Evolutionary conservation across 2,329 filamentous ascomycete species (phyloP).

Genomic region (Chaetoscypha palmicola): DNA sequence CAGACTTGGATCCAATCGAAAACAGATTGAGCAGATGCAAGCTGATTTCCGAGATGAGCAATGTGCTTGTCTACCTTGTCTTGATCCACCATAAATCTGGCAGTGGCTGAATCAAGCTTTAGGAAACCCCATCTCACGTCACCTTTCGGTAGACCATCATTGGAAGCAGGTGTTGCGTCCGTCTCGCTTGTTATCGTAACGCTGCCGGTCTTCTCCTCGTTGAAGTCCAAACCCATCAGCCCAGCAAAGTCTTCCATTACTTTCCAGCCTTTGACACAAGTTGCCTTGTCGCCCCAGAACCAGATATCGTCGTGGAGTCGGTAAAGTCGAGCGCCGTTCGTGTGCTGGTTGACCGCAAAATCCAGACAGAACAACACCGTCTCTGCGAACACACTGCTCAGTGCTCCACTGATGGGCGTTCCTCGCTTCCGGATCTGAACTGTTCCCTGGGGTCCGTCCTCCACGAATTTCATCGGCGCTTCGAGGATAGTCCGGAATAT

Average conservation of each 20-base stretch:
- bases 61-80: slow-evolving; percentile 46
- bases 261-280: slow-evolving; percentile 50
- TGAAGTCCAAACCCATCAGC: slow-evolving; percentile 50
- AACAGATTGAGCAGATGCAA: slow-evolving; percentile 43
- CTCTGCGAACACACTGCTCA: slow-evolving; percentile 55
- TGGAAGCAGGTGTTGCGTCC: slow-evolving; percentile 6
- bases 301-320: slow-evolving; percentile 59
- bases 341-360: slow-evolving; percentile 53
- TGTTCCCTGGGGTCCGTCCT: slow-evolving; percentile 21
- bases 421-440: slow-evolving; percentile 42
- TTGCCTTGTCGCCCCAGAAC: slow-evolving; percentile 52
- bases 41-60: slow-evolving; percentile 45
- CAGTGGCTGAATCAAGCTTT: slow-evolving; percentile 38
- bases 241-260: slow-evolving; percentile 46
- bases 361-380: slow-evolving; percentile 56
- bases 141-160: slow-evolving; percentile 38
- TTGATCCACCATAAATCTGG: slow-evolving; percentile 47
- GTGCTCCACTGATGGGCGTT: slow-evolving; percentile 49
- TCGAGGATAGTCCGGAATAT: slow-evolving; percentile 55
- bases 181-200: slow-evolving; percentile 32
- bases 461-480: slow-evolving; percentile 48
- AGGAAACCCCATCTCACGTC: slow-evolving; percentile 51
- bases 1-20: slow-evolving; percentile 52
- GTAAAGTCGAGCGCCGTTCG: slow-evolving; percentile 48
- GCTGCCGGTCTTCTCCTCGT: slow-evolving; percentile 49